Evolutionary conservation across 148 eudicot species (phyloP).

Genomic region (Dianthus caryophyllus): DNA sequence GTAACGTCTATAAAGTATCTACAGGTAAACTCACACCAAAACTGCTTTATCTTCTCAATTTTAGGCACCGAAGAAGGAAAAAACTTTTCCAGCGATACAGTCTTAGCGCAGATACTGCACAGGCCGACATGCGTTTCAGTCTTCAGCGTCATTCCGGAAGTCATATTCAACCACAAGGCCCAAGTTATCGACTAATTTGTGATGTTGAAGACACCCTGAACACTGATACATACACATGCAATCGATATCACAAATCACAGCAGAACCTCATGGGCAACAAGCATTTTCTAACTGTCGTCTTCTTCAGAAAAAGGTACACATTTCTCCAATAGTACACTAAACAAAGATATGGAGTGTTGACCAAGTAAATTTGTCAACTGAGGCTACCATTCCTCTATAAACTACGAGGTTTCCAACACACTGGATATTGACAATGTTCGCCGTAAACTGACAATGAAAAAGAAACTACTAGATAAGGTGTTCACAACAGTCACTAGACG

Average conservation of each 20-base stretch:
- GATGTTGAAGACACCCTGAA: slow-evolving; percentile 86
- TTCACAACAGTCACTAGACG: background rate
- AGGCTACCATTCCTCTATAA: background rate
- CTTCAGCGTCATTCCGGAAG: slow-evolving; percentile 48
- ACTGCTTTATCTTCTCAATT: background rate
- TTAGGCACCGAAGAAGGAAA: background rate
- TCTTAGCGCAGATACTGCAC: background rate
- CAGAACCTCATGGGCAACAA: background rate
- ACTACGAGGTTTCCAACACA: background rate
- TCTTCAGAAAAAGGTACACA: background rate
- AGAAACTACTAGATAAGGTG: background rate
- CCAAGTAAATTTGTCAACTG: background rate
- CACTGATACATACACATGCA: slow-evolving; percentile 42
- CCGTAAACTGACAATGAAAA: background rate
- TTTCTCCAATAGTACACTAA: background rate
- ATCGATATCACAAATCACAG: background rate
- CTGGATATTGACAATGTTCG: background rate
- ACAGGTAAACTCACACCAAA: background rate
- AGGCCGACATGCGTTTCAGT: background rate
- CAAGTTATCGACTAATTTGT: slow-evolving; percentile 86
- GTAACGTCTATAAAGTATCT: background rate
- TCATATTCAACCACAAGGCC: slow-evolving; percentile 86
- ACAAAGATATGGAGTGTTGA: background rate
- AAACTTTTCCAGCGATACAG: slow-evolving; percentile 1
- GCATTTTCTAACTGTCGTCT: background rate